Percentiles rank a stretch among this genome's conserved stretches.
These are phyloP conservation scores for Eucalyptus tenuipes DNA, from an alignment of 345 rosid genomes.

Conservation along the genomic window DNA sequence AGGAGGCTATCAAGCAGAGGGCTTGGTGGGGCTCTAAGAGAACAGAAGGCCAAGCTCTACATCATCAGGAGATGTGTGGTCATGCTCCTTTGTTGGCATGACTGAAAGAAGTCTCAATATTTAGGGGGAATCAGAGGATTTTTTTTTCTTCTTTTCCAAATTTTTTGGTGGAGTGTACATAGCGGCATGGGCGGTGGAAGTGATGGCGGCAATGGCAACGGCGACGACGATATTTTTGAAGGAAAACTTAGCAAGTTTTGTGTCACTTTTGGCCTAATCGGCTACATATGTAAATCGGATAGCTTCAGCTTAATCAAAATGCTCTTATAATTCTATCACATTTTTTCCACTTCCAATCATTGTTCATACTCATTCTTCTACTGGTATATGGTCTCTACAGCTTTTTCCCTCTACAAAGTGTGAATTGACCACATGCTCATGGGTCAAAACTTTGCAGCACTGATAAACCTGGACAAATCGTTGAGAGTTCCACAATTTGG, in stretches of 20 bases:
- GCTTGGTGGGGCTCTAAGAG: conserved; percentile 8
- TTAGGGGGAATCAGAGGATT: not conserved
- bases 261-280: not conserved
- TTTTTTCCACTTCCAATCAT: not conserved
- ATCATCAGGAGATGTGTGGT: conserved; percentile 16
- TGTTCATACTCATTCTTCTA: not conserved
- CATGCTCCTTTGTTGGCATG: conserved; percentile 18
- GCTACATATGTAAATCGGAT: not conserved
- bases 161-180: not conserved
- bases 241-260: not conserved
- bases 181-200: not conserved
- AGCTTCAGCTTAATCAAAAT: not conserved
- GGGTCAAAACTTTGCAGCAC: not conserved
- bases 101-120: not conserved
- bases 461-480: not conserved
- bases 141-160: not conserved
- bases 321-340: not conserved
- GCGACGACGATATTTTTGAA: not conserved
- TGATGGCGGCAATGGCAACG: not conserved
- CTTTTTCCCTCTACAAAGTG: not conserved
- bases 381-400: not conserved
- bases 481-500: not conserved
- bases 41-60: conserved; percentile 14
- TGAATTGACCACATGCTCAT: not conserved
- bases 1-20: conserved; percentile 9